Evolutionary conservation across 225 moss, liverwort and hornwort genomes (phyloP).

Genomic region (Pleurozium schreberi): DNA sequence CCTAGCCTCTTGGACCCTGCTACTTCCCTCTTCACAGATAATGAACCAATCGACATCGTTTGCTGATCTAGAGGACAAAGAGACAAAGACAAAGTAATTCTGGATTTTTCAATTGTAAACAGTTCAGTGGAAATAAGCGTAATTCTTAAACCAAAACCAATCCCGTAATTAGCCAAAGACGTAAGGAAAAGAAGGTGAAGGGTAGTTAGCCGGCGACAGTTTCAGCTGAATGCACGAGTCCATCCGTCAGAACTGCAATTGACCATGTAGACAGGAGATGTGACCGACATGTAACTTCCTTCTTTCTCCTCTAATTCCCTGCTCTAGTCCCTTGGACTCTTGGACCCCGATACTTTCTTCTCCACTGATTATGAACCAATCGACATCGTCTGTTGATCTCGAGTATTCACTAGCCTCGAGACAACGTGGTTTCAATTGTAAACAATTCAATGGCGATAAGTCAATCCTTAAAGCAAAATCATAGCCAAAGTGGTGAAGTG

Average conservation of each 20-base stretch:
- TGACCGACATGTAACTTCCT: neutral
- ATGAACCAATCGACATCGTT: neutral
- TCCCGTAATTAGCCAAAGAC: neutral
- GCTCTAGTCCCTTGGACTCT: neutral
- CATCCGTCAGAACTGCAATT: neutral
- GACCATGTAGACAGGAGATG: neutral
- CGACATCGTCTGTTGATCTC: neutral
- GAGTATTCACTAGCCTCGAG: neutral
- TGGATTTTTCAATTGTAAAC: constrained; percentile 2
- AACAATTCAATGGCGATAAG: neutral
- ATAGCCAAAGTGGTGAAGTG: neutral
- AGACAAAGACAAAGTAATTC: neutral
- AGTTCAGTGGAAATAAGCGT: constrained; percentile 4
- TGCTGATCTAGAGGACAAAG: constrained; percentile 1
- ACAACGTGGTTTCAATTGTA: neutral
- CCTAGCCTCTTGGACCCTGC: neutral
- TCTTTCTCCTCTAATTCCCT: neutral
- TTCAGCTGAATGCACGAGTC: neutral
- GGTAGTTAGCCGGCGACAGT: neutral
- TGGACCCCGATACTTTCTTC: neutral
- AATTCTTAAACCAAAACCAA: neutral
- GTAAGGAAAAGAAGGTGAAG: neutral
- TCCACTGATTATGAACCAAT: neutral
- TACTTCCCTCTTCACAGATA: neutral
- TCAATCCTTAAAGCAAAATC: neutral